These are phyloP conservation scores for Trichomonascaceae sp. DNA, from an alignment of 1,139 yeast species.

Conservation along the genomic window DNA sequence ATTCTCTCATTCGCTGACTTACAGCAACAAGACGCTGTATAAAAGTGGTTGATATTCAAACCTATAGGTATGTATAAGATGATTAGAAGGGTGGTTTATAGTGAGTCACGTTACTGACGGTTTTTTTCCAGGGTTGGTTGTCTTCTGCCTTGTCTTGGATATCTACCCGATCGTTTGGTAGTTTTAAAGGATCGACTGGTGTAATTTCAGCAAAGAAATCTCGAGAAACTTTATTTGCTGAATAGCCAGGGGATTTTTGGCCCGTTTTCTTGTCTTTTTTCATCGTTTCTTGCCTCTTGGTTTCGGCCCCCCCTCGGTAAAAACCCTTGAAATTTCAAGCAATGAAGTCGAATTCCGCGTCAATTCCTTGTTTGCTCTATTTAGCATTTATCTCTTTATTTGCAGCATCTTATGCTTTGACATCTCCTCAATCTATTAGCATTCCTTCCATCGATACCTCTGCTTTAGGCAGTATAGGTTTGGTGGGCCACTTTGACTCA, in stretches of 20 bases:
- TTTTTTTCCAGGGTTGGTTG: neutral
- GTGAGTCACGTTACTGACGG: neutral
- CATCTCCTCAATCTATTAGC: conserved; percentile 15
- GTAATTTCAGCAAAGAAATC: neutral
- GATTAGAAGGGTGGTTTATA: neutral
- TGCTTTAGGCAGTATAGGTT: conserved; percentile 42
- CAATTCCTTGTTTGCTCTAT: neutral
- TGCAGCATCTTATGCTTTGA: neutral
- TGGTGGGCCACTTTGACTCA: conserved; percentile 62
- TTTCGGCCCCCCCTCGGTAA: neutral
- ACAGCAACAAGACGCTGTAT: neutral
- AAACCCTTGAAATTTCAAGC: neutral
- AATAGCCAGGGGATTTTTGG: neutral
- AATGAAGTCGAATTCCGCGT: neutral
- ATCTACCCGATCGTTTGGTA: neutral
- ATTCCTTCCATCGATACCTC: conserved; percentile 26
- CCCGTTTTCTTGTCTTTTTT: neutral
- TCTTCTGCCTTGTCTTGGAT: neutral
- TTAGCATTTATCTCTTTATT: neutral
- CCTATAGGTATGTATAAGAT: neutral
- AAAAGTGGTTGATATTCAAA: neutral
- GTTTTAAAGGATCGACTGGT: neutral
- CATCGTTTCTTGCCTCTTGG: neutral
- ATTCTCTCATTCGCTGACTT: neutral
- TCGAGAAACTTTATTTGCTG: neutral